Evolutionary conservation across 208 protist genomes (phyloP).

Genomic region (Trypanosomatidae sp.): DNA sequence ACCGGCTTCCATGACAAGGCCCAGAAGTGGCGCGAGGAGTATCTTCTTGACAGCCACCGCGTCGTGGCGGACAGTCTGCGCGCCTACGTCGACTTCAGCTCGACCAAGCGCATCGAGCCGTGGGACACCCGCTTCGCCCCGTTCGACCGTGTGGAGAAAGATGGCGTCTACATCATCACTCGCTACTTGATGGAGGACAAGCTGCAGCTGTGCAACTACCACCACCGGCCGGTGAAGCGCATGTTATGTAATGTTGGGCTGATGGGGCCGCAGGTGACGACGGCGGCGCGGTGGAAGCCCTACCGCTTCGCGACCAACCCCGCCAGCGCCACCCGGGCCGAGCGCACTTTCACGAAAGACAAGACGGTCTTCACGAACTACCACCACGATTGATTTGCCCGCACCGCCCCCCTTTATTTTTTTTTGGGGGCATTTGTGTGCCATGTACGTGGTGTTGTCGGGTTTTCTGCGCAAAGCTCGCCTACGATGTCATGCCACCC

Average conservation of each 20-base stretch:
- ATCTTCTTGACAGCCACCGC: slow-evolving; percentile 83
- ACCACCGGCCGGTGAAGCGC: slow-evolving; percentile 86
- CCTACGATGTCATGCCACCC: too few relatives aligned
- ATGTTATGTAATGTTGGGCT: slow-evolving; percentile 89
- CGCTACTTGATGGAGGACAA: slow-evolving; percentile 92
- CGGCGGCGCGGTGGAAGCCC: slow-evolving; percentile 87
- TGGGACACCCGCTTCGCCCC: slow-evolving; percentile 92
- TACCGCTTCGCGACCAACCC: slow-evolving; percentile 79
- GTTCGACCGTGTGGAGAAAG: slow-evolving; percentile 89
- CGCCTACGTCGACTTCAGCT: slow-evolving; percentile 90
- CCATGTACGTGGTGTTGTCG: too few relatives aligned
- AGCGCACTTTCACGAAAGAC: slow-evolving; percentile 83
- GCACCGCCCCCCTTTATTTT: neutral
- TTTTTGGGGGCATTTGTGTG: too few relatives aligned
- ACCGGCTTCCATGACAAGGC: slow-evolving; percentile 88
- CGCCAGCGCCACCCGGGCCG: slow-evolving; percentile 66
- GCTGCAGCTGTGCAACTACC: slow-evolving; percentile 89
- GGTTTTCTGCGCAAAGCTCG: too few relatives aligned
- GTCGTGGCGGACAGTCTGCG: slow-evolving; percentile 84
- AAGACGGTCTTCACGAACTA: slow-evolving; percentile 77
- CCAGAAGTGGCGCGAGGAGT: slow-evolving; percentile 90
- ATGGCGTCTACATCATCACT: slow-evolving; percentile 85
- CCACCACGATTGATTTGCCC: slow-evolving; percentile 61
- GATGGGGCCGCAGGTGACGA: slow-evolving; percentile 81
- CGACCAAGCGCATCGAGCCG: slow-evolving; percentile 75